phyloP scores from a whole-genome alignment of 495 filamentous ascomycete genomes.

The Penicillium argentinense region DNA sequence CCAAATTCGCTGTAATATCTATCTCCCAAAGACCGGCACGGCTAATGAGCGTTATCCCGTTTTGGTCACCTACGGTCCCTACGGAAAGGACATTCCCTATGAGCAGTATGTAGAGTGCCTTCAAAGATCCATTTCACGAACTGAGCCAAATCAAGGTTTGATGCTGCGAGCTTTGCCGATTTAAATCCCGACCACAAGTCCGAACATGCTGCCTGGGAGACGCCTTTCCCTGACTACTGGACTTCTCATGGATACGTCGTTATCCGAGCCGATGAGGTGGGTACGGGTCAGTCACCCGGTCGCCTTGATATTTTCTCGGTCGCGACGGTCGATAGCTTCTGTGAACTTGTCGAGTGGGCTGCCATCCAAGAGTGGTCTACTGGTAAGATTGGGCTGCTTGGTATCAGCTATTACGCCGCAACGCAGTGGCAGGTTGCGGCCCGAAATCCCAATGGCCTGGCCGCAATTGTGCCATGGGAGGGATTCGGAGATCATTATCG shows the following conservation, averaged over 20 bases:
- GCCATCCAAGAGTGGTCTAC: slow-evolving; percentile 59
- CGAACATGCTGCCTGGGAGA: slow-evolving; percentile 61
- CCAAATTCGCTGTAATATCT: slow-evolving; percentile 42
- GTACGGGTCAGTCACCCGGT: slow-evolving; percentile 57
- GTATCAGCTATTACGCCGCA: slow-evolving; percentile 63
- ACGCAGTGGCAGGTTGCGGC: slow-evolving; percentile 65
- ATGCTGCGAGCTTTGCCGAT: slow-evolving; percentile 45
- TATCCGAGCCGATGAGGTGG: slow-evolving; percentile 60
- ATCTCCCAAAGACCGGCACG: slow-evolving; percentile 28
- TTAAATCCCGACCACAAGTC: slow-evolving; percentile 50
- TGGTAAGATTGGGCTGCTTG: slow-evolving; percentile 61
- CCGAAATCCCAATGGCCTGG: slow-evolving; percentile 55
- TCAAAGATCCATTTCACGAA: too few relatives aligned
- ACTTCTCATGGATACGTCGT: slow-evolving; percentile 58
- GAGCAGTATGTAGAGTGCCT: slow-evolving; percentile 1
- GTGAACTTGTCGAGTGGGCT: slow-evolving; percentile 63
- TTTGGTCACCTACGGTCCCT: slow-evolving; percentile 52
- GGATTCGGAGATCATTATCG: slow-evolving; percentile 69
- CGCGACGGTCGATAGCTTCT: slow-evolving; percentile 57
- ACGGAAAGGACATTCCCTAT: slow-evolving; percentile 56
- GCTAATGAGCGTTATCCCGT: slow-evolving; percentile 27
- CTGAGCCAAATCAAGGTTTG: too few relatives aligned
- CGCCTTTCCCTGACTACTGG: slow-evolving; percentile 63
- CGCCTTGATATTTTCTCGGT: slow-evolving; percentile 59
- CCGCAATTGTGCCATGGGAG: slow-evolving; percentile 64